These are phyloP conservation scores for Byssochlamys sp. DNA, from an alignment of 2,329 filamentous ascomycete species.

Conservation along the genomic window DNA sequence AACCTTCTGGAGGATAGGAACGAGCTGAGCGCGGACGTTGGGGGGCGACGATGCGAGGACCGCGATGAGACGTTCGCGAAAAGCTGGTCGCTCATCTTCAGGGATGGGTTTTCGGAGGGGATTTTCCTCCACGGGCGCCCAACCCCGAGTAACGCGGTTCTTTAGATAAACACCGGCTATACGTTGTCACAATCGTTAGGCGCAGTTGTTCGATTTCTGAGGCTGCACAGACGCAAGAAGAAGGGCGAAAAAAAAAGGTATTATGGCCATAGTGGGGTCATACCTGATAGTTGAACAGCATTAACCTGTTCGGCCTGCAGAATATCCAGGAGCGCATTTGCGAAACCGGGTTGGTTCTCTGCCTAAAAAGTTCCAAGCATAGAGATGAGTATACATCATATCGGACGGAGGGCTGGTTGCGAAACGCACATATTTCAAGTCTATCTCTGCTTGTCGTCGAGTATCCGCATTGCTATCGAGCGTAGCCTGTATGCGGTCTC, in stretches of 20 bases:
- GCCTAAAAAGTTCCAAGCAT: conserved; percentile 47
- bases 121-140: conserved; percentile 68
- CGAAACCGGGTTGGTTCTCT: conserved; percentile 81
- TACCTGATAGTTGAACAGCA: conserved; percentile 81
- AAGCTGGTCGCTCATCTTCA: conserved; percentile 78
- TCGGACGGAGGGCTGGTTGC: conserved; percentile 8
- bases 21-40: conserved; percentile 80
- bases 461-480: conserved; percentile 54
- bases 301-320: conserved; percentile 78
- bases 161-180: conserved; percentile 94
- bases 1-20: conserved; percentile 90
- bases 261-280: conserved; percentile 21
- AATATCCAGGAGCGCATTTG: conserved; percentile 81
- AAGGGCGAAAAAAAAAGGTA: conserved; percentile 13
- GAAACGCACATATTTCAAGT: conserved; percentile 53
- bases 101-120: conserved; percentile 65
- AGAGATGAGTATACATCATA: conserved; percentile 6
- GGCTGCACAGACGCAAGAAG: neutral
- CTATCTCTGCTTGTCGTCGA: conserved; percentile 54
- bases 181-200: conserved; percentile 2
- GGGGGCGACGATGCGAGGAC: conserved; percentile 72
- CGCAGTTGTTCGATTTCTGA: conserved; percentile 10
- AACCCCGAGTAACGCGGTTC: conserved; percentile 89
- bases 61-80: conserved; percentile 80
- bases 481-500: conserved; percentile 55